These are phyloP conservation scores for Oleoguttula mirabilis DNA, from an alignment of 495 filamentous ascomycete genomes.

Conservation along the genomic window DNA sequence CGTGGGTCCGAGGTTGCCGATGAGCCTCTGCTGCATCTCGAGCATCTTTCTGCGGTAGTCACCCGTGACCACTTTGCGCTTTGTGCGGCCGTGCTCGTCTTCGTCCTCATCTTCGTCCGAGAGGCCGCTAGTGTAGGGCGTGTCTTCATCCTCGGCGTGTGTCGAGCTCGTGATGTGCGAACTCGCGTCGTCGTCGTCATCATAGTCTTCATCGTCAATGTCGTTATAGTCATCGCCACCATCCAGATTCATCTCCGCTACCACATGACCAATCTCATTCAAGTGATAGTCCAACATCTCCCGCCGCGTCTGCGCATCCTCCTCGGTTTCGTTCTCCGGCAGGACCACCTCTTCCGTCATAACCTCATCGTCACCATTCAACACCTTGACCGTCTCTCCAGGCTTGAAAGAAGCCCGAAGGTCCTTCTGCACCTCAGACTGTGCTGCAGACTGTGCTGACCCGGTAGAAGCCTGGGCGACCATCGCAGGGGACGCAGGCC, in stretches of 20 bases:
- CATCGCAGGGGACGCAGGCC: slow-evolving; percentile 4
- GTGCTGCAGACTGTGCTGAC: background rate
- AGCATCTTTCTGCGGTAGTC: slow-evolving; percentile 50
- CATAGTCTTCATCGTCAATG: slow-evolving; percentile 38
- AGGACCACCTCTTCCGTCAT: slow-evolving; percentile 25
- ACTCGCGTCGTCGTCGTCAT: slow-evolving; percentile 32
- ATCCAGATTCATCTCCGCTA: slow-evolving; percentile 84
- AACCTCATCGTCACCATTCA: slow-evolving; percentile 29
- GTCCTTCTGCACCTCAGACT: slow-evolving; percentile 8
- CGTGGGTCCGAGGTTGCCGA: slow-evolving; percentile 30
- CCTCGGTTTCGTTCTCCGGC: slow-evolving; percentile 55
- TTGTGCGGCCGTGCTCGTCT: slow-evolving; percentile 59
- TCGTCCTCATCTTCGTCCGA: slow-evolving; percentile 40
- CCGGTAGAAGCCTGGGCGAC: background rate
- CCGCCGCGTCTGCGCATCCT: slow-evolving; percentile 68
- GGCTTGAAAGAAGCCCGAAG: slow-evolving; percentile 18
- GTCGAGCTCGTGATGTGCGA: slow-evolving; percentile 31
- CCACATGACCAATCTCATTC: slow-evolving; percentile 72
- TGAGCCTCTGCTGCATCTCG: slow-evolving; percentile 28
- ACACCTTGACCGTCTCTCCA: slow-evolving; percentile 24
- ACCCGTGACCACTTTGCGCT: slow-evolving; percentile 46
- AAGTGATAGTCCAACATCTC: slow-evolving; percentile 90
- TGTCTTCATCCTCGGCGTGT: slow-evolving; percentile 35
- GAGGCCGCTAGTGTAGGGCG: slow-evolving; percentile 35
- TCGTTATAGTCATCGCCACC: slow-evolving; percentile 47